Evolutionary conservation across 345 rosid species (phyloP), one percentile per base, ranked within the genome.

Genomic region (Eutrema japonicum): DNA sequence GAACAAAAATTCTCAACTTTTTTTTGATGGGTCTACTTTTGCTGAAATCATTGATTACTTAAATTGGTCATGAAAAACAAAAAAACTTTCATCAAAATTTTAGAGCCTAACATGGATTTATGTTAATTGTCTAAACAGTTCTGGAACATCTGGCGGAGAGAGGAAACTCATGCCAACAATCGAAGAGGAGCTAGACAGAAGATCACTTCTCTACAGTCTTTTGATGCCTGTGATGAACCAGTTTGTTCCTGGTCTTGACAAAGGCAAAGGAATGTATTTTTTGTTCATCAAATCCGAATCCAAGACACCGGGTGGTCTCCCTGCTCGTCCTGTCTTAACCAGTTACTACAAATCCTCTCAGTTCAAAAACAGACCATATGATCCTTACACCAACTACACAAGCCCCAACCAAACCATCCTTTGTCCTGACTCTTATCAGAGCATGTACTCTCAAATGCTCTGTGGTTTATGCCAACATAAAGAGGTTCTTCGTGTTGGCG

Each of bases 131-230:
- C 79, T 54, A 1, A 64, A 77, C 84, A 94, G 99, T 81, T 91
- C 99, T 5, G 99, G 99, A 36, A 94, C 99, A 12, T 94, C 99
- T 47, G 99, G 92, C 22, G 95, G 92, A 38, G 95, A 87, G 77
- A 83, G 92, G 68, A 87, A 89, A 64, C 77, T 89, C 78, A 89
- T 89, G 92, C 90, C 95, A 35, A 82, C 95, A 52, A 85, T 87
- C 11, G 95, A 87, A 58, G 92, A 89, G 74, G 95, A 89, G 71
- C 70, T 89, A 35, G 86, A 78, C 64, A 76, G 92, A 60, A 83
- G 95, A 79, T 78, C 90, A 33, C 80, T 80, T 55, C 82, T 89
- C 22, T 89, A 89, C 54, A 85, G 90, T 78, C 81, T 89, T 22
- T 72, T 89, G 79, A 87, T 89, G 92, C 95, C 95, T 66, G 88